phyloP scores from a whole-genome alignment of 192 early-diverging fungal genomes.

The Lunasporangiospora selenospora region DNA sequence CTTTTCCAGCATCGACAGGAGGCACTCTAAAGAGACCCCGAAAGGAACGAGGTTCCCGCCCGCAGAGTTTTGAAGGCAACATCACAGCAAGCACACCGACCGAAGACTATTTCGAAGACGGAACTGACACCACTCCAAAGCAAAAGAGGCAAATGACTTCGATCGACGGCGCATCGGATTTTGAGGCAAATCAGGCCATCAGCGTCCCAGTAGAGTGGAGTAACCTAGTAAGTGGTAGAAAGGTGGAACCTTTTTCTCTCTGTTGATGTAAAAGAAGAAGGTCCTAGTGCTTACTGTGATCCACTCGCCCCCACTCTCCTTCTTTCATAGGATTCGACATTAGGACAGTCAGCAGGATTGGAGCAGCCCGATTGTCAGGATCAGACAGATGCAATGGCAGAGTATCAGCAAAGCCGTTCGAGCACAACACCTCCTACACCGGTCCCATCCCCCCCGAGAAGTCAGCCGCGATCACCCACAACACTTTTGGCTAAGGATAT shows the following conservation, averaged over 20 bases:
- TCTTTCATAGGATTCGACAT: slow-evolving; percentile 10
- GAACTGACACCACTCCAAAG: slow-evolving; percentile 1
- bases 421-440: slow-evolving; percentile 25
- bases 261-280: not conserved
- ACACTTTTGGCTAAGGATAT: slow-evolving; percentile 24
- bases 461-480: not conserved
- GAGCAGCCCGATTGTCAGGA: slow-evolving; percentile 10
- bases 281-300: not conserved
- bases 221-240: no score
- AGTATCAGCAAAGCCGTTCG: slow-evolving; percentile 3
- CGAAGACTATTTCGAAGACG: not conserved
- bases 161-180: slow-evolving; percentile 2
- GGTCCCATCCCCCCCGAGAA: slow-evolving; percentile 21
- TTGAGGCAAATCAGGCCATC: no score
- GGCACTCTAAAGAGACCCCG: slow-evolving; percentile 31
- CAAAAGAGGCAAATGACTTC: slow-evolving; percentile 35
- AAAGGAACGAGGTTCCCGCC: slow-evolving; percentile 7
- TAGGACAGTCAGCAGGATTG: not conserved
- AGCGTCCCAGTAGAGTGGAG: no score
- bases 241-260: slow-evolving; percentile 1
- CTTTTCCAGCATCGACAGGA: slow-evolving; percentile 14
- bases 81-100: not conserved
- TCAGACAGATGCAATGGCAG: slow-evolving; percentile 4
- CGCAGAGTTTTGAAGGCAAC: not conserved
- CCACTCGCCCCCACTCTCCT: not conserved